Conservation (phyloP, 805 yeast species). For the Ogataea corticis region DNA sequence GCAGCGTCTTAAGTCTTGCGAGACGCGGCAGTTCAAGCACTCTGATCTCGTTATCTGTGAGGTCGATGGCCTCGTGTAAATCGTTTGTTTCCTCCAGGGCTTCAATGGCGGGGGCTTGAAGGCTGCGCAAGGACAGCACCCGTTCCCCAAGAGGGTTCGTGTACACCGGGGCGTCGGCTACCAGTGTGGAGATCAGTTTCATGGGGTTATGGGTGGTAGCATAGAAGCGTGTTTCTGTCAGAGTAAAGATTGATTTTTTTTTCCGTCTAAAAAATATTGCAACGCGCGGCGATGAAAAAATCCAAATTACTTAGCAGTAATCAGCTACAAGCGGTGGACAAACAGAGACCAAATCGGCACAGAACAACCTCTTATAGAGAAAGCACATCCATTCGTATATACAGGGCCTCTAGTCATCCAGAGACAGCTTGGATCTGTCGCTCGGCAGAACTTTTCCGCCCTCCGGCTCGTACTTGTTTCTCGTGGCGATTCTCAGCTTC, state of each 20-base stretch:
- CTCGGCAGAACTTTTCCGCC: conserved; percentile 57
- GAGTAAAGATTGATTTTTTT: too few relatives aligned
- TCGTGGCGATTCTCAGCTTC: conserved; percentile 50
- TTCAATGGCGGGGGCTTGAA: conserved; percentile 45
- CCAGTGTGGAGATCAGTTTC: conserved; percentile 55
- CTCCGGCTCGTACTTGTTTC: conserved; percentile 51
- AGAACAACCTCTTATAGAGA: too few relatives aligned
- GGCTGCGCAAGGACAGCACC: conserved; percentile 41
- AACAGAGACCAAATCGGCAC: not conserved
- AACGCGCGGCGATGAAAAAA: too few relatives aligned
- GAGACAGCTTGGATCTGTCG: conserved; percentile 50
- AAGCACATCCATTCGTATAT: too few relatives aligned
- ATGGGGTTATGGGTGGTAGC: conserved; percentile 31
- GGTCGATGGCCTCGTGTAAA: conserved; percentile 59
- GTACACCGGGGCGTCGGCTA: conserved; percentile 52
- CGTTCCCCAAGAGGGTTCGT: conserved; percentile 47
- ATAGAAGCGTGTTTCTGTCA: not conserved
- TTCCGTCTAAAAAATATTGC: too few relatives aligned
- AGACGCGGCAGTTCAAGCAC: conserved; percentile 51
- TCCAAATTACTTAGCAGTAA: too few relatives aligned
- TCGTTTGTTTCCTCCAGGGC: conserved; percentile 42
- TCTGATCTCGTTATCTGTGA: conserved; percentile 72
- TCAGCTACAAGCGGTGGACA: too few relatives aligned
- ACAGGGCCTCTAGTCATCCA: conserved; percentile 39
- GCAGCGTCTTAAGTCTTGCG: conserved; percentile 47